Percentiles rank a stretch among this genome's conserved stretches.
phyloP scores from a whole-genome alignment of 1,284 basidiomycete species.

The Ceraceosorus guamensis region DNA sequence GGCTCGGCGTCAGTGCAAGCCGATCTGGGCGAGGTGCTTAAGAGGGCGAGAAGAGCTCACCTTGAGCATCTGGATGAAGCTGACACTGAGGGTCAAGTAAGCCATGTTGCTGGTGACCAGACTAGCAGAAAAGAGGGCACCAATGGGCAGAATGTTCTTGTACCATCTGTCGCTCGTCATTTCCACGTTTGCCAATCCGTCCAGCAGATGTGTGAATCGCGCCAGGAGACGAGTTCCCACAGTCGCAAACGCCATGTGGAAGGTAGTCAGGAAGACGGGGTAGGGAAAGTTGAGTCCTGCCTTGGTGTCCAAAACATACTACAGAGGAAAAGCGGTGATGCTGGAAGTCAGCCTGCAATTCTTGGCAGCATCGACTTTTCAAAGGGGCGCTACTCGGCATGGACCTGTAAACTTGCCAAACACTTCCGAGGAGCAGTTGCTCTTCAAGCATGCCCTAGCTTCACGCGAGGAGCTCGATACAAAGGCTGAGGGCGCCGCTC shows the following conservation, averaged over 20 bases:
- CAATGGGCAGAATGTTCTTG: constrained; percentile 85
- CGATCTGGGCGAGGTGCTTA: not conserved
- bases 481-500: too few species aligned
- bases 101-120: constrained; percentile 90
- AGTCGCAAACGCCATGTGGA: constrained; percentile 57
- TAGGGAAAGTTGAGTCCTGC: constrained; percentile 37
- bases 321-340: not conserved
- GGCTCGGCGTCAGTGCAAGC: constrained; percentile 31
- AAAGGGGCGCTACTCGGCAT: too few species aligned
- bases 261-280: constrained; percentile 49
- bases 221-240: constrained; percentile 82
- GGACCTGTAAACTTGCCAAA: too few species aligned
- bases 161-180: constrained; percentile 57
- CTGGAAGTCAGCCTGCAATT: too few species aligned
- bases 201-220: constrained; percentile 78
- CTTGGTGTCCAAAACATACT: constrained; percentile 60
- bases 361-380: too few species aligned
- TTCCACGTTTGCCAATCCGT: constrained; percentile 71
- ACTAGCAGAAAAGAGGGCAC: constrained; percentile 80
- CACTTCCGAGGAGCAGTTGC: too few species aligned
- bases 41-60: constrained; percentile 49
- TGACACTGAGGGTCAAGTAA: constrained; percentile 81
- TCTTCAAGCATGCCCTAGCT: too few species aligned
- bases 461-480: too few species aligned
- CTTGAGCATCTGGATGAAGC: constrained; percentile 98